phyloP scores from a whole-genome alignment of 495 filamentous ascomycete genomes.

The Immersiella caudata region DNA sequence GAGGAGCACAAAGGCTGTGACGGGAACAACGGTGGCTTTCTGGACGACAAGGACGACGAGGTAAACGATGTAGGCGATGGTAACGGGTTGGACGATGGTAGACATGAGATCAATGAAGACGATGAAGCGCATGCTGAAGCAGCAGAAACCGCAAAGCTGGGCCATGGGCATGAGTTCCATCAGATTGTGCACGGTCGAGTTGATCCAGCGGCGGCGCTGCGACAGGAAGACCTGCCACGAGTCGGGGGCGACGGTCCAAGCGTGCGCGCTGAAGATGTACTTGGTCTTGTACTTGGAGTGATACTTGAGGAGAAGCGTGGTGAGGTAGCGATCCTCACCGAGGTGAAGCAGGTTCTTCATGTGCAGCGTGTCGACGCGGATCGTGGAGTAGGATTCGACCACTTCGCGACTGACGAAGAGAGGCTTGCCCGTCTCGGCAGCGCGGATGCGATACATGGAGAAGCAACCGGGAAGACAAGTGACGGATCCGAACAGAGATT shows the following conservation, averaged over 20 bases:
- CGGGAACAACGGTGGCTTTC: constrained; percentile 65
- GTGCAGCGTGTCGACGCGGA: constrained; percentile 95
- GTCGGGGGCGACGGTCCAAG: constrained; percentile 95
- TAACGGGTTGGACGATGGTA: constrained; percentile 90
- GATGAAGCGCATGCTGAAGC: constrained; percentile 98
- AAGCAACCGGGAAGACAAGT: constrained; percentile 98
- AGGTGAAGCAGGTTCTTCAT: constrained; percentile 98
- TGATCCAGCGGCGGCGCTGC: constrained; percentile 98
- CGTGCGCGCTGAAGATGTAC: constrained; percentile 88
- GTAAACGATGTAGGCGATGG: constrained; percentile 88
- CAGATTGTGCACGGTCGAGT: constrained; percentile 97
- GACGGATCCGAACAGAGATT: constrained; percentile 94
- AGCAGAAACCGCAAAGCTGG: constrained; percentile 98
- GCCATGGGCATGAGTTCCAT: constrained; percentile 91
- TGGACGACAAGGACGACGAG: constrained; percentile 73
- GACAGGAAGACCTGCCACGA: constrained; percentile 93
- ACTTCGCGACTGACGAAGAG: constrained; percentile 93
- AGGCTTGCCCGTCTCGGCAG: constrained; percentile 90
- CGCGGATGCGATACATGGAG: constrained; percentile 96
- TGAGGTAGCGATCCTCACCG: constrained; percentile 93
- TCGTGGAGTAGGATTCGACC: constrained; percentile 81
- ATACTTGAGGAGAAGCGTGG: constrained; percentile 89
- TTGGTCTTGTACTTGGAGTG: constrained; percentile 97
- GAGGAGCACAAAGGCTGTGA: constrained; percentile 85
- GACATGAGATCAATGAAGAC: constrained; percentile 93